Conservation (phyloP, 768 basidiomycete genomes). For the Mycena sanguinolenta region DNA sequence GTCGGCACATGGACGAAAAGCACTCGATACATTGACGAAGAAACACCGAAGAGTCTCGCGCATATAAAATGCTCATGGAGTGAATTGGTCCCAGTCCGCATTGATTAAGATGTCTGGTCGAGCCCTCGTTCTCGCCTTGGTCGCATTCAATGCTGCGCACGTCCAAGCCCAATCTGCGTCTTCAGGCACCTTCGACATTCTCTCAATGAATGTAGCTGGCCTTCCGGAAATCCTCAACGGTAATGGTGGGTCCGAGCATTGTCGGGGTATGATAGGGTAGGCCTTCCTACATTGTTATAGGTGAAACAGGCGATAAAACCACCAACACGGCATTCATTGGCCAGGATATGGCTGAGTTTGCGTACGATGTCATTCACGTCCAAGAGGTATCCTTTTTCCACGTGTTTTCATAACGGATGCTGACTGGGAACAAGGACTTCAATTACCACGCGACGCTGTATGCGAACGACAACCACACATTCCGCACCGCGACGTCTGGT, state of each 20-base stretch:
- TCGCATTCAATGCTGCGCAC: background rate
- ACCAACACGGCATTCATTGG: slow-evolving; percentile 29
- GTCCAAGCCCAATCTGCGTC: slow-evolving; percentile 21
- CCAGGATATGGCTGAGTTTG: slow-evolving; percentile 21
- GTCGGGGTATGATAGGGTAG: background rate
- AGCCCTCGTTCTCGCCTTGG: background rate
- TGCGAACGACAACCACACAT: slow-evolving; percentile 50
- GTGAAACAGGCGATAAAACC: slow-evolving; percentile 31
- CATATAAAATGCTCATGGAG: background rate
- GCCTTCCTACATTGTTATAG: background rate
- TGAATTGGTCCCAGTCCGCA: background rate
- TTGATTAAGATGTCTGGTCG: background rate
- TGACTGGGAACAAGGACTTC: slow-evolving; percentile 47
- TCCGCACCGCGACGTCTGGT: slow-evolving; percentile 54
- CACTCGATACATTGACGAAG: background rate
- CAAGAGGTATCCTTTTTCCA: slow-evolving; percentile 20
- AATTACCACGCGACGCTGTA: slow-evolving; percentile 54
- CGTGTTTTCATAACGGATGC: no score
- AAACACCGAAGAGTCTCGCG: background rate
- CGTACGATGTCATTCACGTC: slow-evolving; percentile 34
- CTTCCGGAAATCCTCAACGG: slow-evolving; percentile 32
- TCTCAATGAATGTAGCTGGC: slow-evolving; percentile 38
- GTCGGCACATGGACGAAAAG: no score
- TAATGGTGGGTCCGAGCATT: slow-evolving; percentile 12
- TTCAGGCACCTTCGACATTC: slow-evolving; percentile 27